Percentiles rank a stretch among this genome's conserved stretches.
phyloP scores from a whole-genome alignment of 1,284 basidiomycete genomes.

The Tilletia indica region DNA sequence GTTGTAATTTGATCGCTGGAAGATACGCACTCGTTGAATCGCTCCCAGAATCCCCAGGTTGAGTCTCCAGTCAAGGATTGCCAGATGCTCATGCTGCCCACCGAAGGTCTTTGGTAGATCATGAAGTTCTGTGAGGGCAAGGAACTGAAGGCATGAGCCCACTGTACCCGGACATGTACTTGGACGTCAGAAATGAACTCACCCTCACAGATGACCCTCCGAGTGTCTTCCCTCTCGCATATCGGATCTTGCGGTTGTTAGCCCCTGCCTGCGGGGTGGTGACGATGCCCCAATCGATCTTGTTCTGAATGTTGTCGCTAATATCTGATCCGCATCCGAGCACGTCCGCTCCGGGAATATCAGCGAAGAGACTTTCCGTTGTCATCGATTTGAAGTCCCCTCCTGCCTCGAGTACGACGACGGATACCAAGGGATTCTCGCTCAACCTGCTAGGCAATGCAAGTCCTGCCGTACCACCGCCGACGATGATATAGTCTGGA shows the following conservation, averaged over 20 bases:
- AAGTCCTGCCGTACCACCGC: constrained; percentile 40
- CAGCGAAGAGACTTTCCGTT: constrained; percentile 31
- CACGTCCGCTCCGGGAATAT: constrained; percentile 34
- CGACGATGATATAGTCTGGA: constrained; percentile 40
- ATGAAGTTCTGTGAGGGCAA: constrained; percentile 33
- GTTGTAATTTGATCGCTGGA: no score
- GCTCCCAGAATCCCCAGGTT: constrained; percentile 33
- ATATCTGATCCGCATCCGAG: constrained; percentile 28
- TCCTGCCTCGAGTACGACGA: constrained; percentile 44
- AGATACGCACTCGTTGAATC: constrained; percentile 23
- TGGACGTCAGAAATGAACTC: not conserved
- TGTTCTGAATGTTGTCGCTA: constrained; percentile 24
- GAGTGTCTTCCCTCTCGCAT: constrained; percentile 40
- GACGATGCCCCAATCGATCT: constrained; percentile 35
- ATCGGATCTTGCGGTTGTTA: constrained; percentile 31
- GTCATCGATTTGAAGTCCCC: constrained; percentile 32
- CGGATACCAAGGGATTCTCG: constrained; percentile 36
- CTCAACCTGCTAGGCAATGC: constrained; percentile 39
- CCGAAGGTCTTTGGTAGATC: constrained; percentile 36
- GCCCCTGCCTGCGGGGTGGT: constrained; percentile 36
- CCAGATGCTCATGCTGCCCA: constrained; percentile 32
- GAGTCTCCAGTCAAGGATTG: constrained; percentile 34
- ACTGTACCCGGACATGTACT: not conserved
- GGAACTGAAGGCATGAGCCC: not conserved
- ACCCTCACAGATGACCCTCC: constrained; percentile 31